A percentile compares a stretch with the other conserved stretches of the same genome.
phyloP scores from a whole-genome alignment of 257 asterid species.

The Fraxinus excelsior region DNA sequence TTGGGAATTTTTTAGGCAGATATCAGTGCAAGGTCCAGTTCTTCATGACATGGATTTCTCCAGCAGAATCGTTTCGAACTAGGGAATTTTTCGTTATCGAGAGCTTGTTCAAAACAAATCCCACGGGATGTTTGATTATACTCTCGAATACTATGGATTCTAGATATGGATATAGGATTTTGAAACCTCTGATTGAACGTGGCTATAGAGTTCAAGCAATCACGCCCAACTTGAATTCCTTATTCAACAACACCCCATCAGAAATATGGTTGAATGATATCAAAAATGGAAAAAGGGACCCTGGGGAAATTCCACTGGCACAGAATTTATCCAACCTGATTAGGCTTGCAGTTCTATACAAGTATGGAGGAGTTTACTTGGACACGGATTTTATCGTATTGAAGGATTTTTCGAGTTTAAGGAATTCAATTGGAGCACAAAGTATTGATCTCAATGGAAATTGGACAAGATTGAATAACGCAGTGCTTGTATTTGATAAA shows the following conservation, averaged over 20 bases:
- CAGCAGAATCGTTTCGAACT: constrained; percentile 28
- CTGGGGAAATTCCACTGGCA: constrained; percentile 60
- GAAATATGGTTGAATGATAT: constrained; percentile 53
- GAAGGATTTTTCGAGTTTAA: constrained; percentile 51
- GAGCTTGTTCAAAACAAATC: constrained; percentile 56
- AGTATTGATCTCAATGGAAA: constrained; percentile 44
- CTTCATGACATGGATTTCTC: constrained; percentile 64
- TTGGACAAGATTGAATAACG: constrained; percentile 77
- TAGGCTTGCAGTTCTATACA: constrained; percentile 60
- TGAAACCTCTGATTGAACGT: constrained; percentile 41
- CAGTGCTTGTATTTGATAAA: constrained; percentile 57
- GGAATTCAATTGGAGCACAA: constrained; percentile 73
- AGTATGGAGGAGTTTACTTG: constrained; percentile 67
- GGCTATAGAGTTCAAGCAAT: constrained; percentile 48
- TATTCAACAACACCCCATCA: constrained; percentile 54
- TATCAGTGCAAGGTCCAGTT: constrained; percentile 39
- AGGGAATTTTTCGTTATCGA: constrained; percentile 53
- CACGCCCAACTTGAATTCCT: constrained; percentile 39
- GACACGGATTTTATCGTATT: constrained; percentile 65
- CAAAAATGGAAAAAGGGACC: constrained; percentile 44
- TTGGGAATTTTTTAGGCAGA: constrained; percentile 22
- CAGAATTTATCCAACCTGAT: constrained; percentile 70
- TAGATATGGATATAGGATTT: constrained; percentile 26
- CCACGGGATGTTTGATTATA: constrained; percentile 51
- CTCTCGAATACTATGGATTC: constrained; percentile 65